Evolutionary conservation across 2,329 filamentous ascomycete genomes (phyloP), one percentile per base, ranked within the genome.

Genomic region (Penicillium frequentans): DNA sequence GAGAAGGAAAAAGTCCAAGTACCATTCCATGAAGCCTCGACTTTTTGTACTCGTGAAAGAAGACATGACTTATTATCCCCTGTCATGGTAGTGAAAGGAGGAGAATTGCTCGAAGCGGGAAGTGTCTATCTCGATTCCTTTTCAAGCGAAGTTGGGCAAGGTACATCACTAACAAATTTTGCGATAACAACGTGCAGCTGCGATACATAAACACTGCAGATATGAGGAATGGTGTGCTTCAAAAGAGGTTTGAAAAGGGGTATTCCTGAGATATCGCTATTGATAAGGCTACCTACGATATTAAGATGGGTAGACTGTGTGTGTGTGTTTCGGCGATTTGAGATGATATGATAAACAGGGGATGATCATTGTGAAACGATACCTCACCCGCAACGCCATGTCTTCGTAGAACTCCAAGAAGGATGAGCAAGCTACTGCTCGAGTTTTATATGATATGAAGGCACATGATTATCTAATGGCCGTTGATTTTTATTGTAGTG

Each of bases 311-410:
- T 64, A 61, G 63, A 39, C 60, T 3, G 57, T 57, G 5, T 50
- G 5, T 50, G 37, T 33, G 63, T 64, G 3, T 26, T 62, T 21
- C 62, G 63, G 63, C 57, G 50, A 5, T 65, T 65, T 53, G 61
- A 62, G 33, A 26, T 49, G 8, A 52, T 62, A 1, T 49, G 7
- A 52, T 64, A 2, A 43, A 59, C 1, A 54, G 49, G 16, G 8
- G 1, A 26, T 26, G 26, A 26, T 8, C 26, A 8, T 26, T 8
- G 26, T 26, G 26, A 56, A 58, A 31, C 50, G 33, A 46, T 50
- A 58, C 35, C 39, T 65, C 2, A 65, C 63, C 4, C 49, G 61
- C 11, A 61, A 64, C 23, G 49, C 55, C 11, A 49, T 24, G 31
- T 59, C 52, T 13, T 31, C 6, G 21, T 57, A 52, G 13, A 45